Percentiles rank a stretch among this genome's conserved stretches.
phyloP scores from a whole-genome alignment of 2,329 filamentous ascomycete genomes.

The Lizonia empirigonia region DNA sequence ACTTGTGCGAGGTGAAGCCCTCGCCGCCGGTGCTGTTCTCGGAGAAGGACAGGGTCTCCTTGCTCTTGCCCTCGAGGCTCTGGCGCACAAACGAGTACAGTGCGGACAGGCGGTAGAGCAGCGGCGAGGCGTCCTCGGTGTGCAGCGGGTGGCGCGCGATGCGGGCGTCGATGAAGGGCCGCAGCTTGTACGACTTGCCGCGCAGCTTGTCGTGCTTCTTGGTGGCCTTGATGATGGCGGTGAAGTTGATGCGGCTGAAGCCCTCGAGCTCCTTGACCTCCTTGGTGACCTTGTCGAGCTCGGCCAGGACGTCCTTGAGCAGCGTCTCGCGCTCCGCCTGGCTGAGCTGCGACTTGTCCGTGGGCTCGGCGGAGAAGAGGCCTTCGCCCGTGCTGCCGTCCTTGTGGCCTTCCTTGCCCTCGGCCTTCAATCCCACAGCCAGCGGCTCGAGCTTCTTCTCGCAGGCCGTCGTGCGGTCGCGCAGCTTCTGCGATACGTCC shows the following conservation, averaged over 20 bases:
- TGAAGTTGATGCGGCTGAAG: constrained; percentile 96
- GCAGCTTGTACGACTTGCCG: constrained; percentile 82
- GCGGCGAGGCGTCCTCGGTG: constrained; percentile 87
- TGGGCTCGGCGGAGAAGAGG: constrained; percentile 17
- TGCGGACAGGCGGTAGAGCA: constrained; percentile 85
- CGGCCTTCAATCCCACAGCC: constrained; percentile 46
- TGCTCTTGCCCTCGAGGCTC: constrained; percentile 68
- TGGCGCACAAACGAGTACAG: constrained; percentile 96
- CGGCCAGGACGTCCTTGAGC: constrained; percentile 73
- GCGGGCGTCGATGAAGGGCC: constrained; percentile 88
- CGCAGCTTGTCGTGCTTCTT: constrained; percentile 99
- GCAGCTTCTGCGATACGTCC: constrained; percentile 78
- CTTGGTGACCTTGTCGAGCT: constrained; percentile 86
- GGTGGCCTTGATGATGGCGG: constrained; percentile 94
- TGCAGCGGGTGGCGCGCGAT: constrained; percentile 91
- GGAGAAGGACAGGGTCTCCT: constrained; percentile 52
- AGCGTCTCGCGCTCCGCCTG: constrained; percentile 55
- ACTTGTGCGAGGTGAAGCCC: constrained; percentile 85
- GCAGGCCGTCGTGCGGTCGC: constrained; percentile 76
- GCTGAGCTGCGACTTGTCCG: constrained; percentile 35
- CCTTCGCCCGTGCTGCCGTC: constrained; percentile 16
- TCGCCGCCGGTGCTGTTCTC: constrained; percentile 57
- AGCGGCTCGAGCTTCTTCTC: constrained; percentile 68
- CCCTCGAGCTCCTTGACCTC: constrained; percentile 93
- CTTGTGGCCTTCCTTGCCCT: constrained; percentile 32